These are phyloP conservation scores for Fomes fomentarius DNA, from an alignment of 1,284 basidiomycete species.

Conservation along the genomic window DNA sequence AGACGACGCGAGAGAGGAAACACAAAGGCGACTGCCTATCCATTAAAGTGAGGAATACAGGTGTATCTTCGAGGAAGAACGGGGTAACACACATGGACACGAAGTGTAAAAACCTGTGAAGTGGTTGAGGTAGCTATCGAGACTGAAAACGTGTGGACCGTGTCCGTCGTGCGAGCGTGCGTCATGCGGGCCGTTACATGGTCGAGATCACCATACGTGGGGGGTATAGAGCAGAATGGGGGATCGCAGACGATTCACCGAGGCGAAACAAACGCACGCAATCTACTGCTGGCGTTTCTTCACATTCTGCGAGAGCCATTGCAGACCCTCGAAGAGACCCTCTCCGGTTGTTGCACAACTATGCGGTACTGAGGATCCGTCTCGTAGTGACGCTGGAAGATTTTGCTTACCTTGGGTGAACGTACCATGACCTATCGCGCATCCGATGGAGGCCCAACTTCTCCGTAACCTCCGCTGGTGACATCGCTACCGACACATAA, in stretches of 20 bases:
- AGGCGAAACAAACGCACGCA: conserved; percentile 17
- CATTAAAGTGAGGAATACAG: conserved; percentile 41
- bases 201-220: conserved; percentile 34
- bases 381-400: not conserved
- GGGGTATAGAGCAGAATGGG: conserved; percentile 36
- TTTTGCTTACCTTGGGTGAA: conserved; percentile 85
- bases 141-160: conserved; percentile 34
- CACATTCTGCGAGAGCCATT: conserved; percentile 96
- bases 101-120: conserved; percentile 16
- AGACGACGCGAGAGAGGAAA: conserved; percentile 14
- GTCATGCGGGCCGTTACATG: conserved; percentile 39
- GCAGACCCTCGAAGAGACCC: conserved; percentile 92
- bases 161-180: conserved; percentile 38
- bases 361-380: conserved; percentile 10
- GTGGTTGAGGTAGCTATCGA: conserved; percentile 28
- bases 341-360: conserved; percentile 97
- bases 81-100: conserved; percentile 35
- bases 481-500: no score
- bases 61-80: conserved; percentile 34
- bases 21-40: conserved; percentile 29
- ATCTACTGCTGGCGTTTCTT: conserved; percentile 81
- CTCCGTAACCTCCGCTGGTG: conserved; percentile 98
- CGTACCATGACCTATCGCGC: conserved; percentile 98
- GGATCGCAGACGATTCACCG: conserved; percentile 22
- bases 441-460: conserved; percentile 94